phyloP scores from a whole-genome alignment of 164 flowering plant genomes.

The Annona cherimola region DNA sequence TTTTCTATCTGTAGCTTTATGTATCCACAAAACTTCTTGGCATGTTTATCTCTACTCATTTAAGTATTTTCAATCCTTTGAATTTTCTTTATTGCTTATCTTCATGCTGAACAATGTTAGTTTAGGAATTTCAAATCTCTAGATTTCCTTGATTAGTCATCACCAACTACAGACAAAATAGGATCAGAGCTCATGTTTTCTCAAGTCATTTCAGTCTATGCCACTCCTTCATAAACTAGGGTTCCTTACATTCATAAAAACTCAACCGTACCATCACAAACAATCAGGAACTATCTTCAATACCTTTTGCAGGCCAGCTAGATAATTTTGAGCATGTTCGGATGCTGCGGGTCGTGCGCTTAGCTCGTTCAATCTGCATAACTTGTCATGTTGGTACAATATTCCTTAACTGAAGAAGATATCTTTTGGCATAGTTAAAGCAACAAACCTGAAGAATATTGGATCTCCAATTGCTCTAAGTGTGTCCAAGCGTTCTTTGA shows the following conservation, averaged over 20 bases:
- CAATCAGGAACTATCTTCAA: neutral
- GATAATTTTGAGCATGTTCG: constrained; percentile 52
- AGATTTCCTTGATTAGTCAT: neutral
- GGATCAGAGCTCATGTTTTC: too few species aligned
- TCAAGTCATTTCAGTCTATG: neutral
- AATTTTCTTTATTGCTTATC: too few species aligned
- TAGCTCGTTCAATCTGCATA: constrained; percentile 67
- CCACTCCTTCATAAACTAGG: neutral
- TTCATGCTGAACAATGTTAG: too few species aligned
- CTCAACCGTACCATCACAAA: neutral
- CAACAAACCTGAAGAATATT: constrained; percentile 71
- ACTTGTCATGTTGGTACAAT: constrained; percentile 4
- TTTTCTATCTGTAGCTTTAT: too few species aligned
- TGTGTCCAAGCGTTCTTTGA: constrained; percentile 56
- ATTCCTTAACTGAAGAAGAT: neutral
- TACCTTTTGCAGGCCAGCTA: constrained; percentile 72
- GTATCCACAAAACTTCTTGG: too few species aligned
- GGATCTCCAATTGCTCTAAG: constrained; percentile 82
- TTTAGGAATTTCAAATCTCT: neutral
- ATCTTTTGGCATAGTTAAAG: neutral
- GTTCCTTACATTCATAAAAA: neutral
- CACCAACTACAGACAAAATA: neutral
- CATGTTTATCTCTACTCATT: too few species aligned
- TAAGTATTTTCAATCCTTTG: too few species aligned
- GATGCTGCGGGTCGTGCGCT: constrained; percentile 73